These are phyloP conservation scores for Begonia masoniana DNA, from an alignment of 306 rosid species.

Conservation along the genomic window DNA sequence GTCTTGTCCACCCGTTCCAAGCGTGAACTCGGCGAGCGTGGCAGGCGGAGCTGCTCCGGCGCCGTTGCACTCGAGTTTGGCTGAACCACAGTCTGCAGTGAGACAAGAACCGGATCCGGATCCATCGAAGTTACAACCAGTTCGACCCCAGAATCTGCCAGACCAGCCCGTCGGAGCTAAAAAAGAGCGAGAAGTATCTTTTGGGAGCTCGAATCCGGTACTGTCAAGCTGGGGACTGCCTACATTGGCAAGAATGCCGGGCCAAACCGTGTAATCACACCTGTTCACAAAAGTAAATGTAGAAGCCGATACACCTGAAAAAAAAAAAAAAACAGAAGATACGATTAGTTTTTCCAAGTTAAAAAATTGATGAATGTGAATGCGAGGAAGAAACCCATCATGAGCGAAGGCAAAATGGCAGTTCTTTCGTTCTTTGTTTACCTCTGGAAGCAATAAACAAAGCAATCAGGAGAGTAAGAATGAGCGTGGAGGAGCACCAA, in stretches of 20 bases:
- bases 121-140: conserved; percentile 65
- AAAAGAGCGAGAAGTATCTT: conserved; percentile 46
- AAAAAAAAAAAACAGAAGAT: not conserved
- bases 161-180: conserved; percentile 96
- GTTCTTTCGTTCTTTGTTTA: conserved; percentile 1
- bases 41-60: conserved; percentile 91
- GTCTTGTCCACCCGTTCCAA: conserved; percentile 75
- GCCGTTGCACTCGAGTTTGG: conserved; percentile 66
- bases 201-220: conserved; percentile 90
- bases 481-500: conserved; percentile 9
- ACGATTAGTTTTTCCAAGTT: too few relatives aligned
- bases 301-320: conserved; percentile 36
- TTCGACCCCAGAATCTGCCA: conserved; percentile 91
- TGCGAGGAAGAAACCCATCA: conserved; percentile 1
- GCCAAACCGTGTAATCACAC: conserved; percentile 86
- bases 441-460: conserved; percentile 29
- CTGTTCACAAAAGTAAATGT: conserved; percentile 69
- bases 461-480: conserved; percentile 9
- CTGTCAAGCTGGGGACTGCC: conserved; percentile 52
- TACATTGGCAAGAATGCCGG: conserved; percentile 81
- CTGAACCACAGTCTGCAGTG: conserved; percentile 92
- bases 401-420: not conserved
- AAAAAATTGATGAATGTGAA: not conserved
- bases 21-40: conserved; percentile 84
- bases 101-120: conserved; percentile 65